Evolutionary conservation across 495 filamentous ascomycete species (phyloP).

Genomic region (Corynascus novoguineensis): DNA sequence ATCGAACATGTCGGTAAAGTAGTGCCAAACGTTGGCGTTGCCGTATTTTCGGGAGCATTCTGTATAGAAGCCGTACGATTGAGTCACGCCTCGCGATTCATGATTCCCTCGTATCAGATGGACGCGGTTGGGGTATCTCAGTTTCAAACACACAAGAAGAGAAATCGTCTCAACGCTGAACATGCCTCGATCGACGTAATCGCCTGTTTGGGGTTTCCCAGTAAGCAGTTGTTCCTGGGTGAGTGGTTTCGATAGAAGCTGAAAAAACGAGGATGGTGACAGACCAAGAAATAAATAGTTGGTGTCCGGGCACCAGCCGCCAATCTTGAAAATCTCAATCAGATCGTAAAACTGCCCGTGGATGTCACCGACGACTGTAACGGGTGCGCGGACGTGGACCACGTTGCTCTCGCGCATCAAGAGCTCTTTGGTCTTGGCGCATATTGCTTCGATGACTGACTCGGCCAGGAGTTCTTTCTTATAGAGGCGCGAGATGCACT

Average conservation of each 20-base stretch:
- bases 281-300: conserved; percentile 95
- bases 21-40: conserved; percentile 97
- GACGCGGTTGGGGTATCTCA: conserved; percentile 86
- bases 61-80: conserved; percentile 98
- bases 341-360: conserved; percentile 98
- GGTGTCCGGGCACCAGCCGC: conserved; percentile 91
- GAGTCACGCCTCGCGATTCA: conserved; percentile 93
- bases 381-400: conserved; percentile 89
- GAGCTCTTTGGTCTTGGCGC: conserved; percentile 95
- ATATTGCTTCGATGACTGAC: conserved; percentile 98
- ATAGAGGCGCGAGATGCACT: conserved; percentile 93
- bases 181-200: conserved; percentile 95
- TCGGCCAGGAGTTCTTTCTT: conserved; percentile 94
- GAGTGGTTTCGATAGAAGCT: too few relatives aligned
- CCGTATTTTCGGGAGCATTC: conserved; percentile 97
- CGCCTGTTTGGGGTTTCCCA: conserved; percentile 49
- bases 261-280: conserved; percentile 15
- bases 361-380: conserved; percentile 98
- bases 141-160: conserved; percentile 87
- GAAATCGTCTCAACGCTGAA: conserved; percentile 98
- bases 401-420: conserved; percentile 99
- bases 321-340: conserved; percentile 98
- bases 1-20: conserved; percentile 99
- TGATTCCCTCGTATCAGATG: conserved; percentile 95
- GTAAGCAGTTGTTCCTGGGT: neutral